Conservation (phyloP, 495 filamentous ascomycete genomes). For the Hyaloscypha variabilis region DNA sequence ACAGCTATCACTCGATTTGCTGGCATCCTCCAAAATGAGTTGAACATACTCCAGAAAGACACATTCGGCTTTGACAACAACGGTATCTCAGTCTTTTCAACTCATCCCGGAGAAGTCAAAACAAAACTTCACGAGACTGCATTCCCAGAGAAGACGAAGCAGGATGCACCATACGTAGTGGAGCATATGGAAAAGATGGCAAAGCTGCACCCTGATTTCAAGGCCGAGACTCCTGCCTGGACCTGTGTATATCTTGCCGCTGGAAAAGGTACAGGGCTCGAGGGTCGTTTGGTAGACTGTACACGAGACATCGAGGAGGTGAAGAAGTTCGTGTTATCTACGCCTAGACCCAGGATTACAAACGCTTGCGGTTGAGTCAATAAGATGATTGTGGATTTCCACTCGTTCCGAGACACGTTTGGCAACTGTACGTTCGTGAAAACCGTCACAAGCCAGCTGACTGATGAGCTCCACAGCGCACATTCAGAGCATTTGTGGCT, state of each 20-base stretch:
- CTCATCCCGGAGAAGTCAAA: conserved; percentile 23
- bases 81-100: conserved; percentile 22
- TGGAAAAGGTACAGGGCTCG: conserved; percentile 17
- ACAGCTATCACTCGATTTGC: conserved; percentile 22
- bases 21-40: conserved; percentile 19
- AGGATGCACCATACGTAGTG: conserved; percentile 25
- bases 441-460: no score
- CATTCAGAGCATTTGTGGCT: neutral
- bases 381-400: neutral
- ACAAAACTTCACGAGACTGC: conserved; percentile 21
- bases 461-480: neutral
- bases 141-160: conserved; percentile 21
- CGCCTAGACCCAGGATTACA: conserved; percentile 10
- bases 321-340: conserved; percentile 11
- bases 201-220: conserved; percentile 13
- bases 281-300: conserved; percentile 22
- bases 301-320: conserved; percentile 25
- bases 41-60: conserved; percentile 18
- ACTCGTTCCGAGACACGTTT: no score
- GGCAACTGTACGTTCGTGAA: no score
- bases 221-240: conserved; percentile 21
- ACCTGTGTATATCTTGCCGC: conserved; percentile 26
- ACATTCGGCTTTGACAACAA: conserved; percentile 13
- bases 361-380: conserved; percentile 18
- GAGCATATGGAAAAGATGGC: conserved; percentile 21